Evolutionary conservation across 2,329 filamentous ascomycete species (phyloP).

Genomic region (Ophiocordyceps camponoti-rufipedis): DNA sequence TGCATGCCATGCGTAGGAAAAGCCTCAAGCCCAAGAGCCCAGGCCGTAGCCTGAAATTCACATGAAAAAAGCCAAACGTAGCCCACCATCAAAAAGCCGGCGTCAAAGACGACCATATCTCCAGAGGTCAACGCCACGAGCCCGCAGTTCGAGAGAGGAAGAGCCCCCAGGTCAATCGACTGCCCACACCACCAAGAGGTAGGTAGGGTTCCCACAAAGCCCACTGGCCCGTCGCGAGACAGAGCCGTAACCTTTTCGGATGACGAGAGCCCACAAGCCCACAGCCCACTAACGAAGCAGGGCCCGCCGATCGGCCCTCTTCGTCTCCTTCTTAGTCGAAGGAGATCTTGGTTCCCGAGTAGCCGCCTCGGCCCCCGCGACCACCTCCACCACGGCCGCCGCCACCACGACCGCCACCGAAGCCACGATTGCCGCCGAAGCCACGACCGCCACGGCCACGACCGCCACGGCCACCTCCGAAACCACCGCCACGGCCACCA

Average conservation of each 20-base stretch:
- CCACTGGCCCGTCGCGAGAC: constrained; percentile 22
- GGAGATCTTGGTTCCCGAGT: constrained; percentile 60
- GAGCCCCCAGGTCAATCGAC: constrained; percentile 39
- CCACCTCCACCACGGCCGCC: constrained; percentile 32
- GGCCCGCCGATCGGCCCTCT: constrained; percentile 25
- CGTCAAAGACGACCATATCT: neutral
- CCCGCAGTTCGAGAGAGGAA: constrained; percentile 17
- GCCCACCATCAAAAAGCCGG: constrained; percentile 16
- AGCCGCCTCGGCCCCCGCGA: constrained; percentile 27
- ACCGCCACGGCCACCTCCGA: constrained; percentile 23
- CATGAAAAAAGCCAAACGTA: constrained; percentile 2
- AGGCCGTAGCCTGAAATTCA: neutral
- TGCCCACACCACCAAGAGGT: constrained; percentile 13
- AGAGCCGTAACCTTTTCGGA: constrained; percentile 18
- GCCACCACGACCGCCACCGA: constrained; percentile 33
- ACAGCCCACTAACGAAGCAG: constrained; percentile 20
- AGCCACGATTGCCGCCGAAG: constrained; percentile 29
- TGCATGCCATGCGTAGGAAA: constrained; percentile 7
- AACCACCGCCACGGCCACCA: constrained; percentile 30
- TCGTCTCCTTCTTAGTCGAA: constrained; percentile 30
- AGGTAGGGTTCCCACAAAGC: constrained; percentile 31
- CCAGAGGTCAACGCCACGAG: constrained; percentile 12
- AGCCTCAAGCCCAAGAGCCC: constrained; percentile 4
- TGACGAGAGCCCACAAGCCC: constrained; percentile 38
- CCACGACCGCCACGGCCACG: constrained; percentile 29